Conservation (phyloP, 2,329 filamentous ascomycete species). For the Curvularia spicifera region DNA sequence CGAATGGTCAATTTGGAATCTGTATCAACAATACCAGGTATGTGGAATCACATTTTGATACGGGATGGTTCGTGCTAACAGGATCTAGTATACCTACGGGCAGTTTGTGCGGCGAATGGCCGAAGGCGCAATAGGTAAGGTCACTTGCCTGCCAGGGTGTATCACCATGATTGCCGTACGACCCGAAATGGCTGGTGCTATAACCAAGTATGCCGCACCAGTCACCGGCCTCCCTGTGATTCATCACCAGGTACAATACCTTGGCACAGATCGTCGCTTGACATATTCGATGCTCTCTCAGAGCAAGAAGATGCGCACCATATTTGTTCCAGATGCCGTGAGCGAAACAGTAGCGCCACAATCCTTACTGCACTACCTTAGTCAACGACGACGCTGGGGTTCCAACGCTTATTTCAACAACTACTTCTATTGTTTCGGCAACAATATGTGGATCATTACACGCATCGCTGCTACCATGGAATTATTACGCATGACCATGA, state of each 20-base stretch:
- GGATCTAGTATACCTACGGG: conserved; percentile 3
- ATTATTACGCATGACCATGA: conserved; percentile 2
- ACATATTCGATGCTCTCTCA: conserved; percentile 7
- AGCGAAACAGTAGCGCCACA: conserved; percentile 3
- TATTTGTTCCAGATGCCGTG: conserved; percentile 4
- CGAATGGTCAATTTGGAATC: conserved; percentile 4
- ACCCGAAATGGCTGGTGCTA: conserved; percentile 3
- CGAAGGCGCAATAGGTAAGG: conserved; percentile 1
- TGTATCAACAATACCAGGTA: conserved; percentile 3
- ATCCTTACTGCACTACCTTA: conserved; percentile 4
- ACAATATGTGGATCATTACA: conserved; percentile 6
- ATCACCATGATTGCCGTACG: conserved; percentile 7
- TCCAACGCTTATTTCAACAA: conserved; percentile 8
- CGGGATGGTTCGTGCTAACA: conserved; percentile 1
- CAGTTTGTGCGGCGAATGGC: conserved; percentile 4
- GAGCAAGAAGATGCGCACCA: conserved; percentile 4
- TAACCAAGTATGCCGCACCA: conserved; percentile 2
- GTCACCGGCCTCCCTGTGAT: conserved; percentile 4
- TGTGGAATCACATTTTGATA: not conserved
- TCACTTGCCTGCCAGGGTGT: conserved; percentile 4
- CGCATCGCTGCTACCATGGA: conserved; percentile 5
- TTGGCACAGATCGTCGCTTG: conserved; percentile 5
- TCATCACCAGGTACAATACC: conserved; percentile 5
- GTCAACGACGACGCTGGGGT: conserved; percentile 5
- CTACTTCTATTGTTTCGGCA: conserved; percentile 5